These are phyloP conservation scores for Blastocystis sp. DNA, from an alignment of 352 stramenopile genomes.

Conservation along the genomic window DNA sequence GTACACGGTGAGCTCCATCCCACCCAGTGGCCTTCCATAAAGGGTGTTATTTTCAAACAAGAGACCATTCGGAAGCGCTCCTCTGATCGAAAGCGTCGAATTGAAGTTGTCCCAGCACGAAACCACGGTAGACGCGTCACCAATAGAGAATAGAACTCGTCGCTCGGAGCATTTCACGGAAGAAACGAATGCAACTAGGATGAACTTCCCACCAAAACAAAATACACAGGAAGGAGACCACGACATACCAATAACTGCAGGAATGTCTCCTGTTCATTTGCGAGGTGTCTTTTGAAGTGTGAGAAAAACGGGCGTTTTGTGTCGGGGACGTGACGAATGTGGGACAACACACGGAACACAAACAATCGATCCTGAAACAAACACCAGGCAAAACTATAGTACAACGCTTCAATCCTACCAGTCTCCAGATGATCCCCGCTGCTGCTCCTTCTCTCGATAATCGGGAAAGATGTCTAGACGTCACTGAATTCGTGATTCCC, in stretches of 20 bases:
- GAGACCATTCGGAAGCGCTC: conserved; percentile 16
- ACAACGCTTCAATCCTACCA: not conserved
- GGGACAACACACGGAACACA: conserved; percentile 44
- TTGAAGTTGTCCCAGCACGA: conserved; percentile 54
- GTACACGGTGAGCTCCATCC: not conserved
- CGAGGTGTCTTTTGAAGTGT: too few species aligned
- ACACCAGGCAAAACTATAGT: conserved; percentile 25
- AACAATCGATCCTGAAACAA: conserved; percentile 19
- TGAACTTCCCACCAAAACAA: not conserved
- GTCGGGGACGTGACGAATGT: not conserved
- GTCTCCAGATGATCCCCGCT: conserved; percentile 41
- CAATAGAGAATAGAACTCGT: not conserved
- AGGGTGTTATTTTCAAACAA: conserved; percentile 31
- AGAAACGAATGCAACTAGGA: conserved; percentile 11
- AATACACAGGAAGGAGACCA: not conserved
- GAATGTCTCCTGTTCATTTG: not conserved
- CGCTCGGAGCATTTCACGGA: conserved; percentile 17
- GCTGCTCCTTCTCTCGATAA: not conserved
- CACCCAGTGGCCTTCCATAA: not conserved
- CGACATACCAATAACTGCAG: not conserved
- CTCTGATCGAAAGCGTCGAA: conserved; percentile 3
- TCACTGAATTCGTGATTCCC: not conserved
- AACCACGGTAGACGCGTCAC: not conserved
- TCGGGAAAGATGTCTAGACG: conserved; percentile 26
- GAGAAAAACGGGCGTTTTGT: too few species aligned